phyloP scores from a whole-genome alignment of 192 early-diverging fungal genomes.

The Jimgerdemannia flammicorona region DNA sequence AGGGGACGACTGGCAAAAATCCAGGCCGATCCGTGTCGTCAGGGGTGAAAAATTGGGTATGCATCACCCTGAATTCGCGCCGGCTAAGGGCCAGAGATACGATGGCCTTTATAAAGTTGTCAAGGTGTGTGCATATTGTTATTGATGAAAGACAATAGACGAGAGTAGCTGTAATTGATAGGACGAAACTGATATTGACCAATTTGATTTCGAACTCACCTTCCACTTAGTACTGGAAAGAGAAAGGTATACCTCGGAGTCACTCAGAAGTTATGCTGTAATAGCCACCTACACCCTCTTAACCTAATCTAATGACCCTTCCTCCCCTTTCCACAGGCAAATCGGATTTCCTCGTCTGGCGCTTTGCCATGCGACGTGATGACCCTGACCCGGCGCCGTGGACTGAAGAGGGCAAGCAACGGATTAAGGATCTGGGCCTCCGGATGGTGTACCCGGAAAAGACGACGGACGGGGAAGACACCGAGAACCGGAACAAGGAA shows the following conservation, averaged over 20 bases:
- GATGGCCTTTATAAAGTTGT: slow-evolving; percentile 67
- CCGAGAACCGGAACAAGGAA: neutral
- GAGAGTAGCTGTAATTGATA: too few relatives aligned
- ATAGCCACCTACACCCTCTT: neutral
- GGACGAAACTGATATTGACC: too few relatives aligned
- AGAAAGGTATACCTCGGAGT: slow-evolving; percentile 19
- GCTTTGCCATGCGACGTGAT: slow-evolving; percentile 58
- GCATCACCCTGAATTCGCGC: slow-evolving; percentile 45
- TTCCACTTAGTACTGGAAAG: slow-evolving; percentile 34
- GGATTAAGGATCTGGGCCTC: slow-evolving; percentile 41
- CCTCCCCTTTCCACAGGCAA: slow-evolving; percentile 12
- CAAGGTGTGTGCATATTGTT: slow-evolving; percentile 4
- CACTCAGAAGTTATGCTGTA: neutral
- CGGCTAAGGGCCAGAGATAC: slow-evolving; percentile 52
- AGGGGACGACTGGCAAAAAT: slow-evolving; percentile 43
- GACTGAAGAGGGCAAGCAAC: slow-evolving; percentile 47
- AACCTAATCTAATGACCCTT: neutral
- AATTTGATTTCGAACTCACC: too few relatives aligned
- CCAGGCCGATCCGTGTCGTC: slow-evolving; percentile 53
- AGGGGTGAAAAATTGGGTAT: slow-evolving; percentile 45
- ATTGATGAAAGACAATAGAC: too few relatives aligned
- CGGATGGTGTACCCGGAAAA: slow-evolving; percentile 8
- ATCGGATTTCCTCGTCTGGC: slow-evolving; percentile 52
- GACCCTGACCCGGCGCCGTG: slow-evolving; percentile 62
- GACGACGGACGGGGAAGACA: too few relatives aligned